Evolutionary conservation across 495 filamentous ascomycete genomes (phyloP), one percentile per base, ranked within the genome.

Genomic region (Barbatosphaeria neglecta): DNA sequence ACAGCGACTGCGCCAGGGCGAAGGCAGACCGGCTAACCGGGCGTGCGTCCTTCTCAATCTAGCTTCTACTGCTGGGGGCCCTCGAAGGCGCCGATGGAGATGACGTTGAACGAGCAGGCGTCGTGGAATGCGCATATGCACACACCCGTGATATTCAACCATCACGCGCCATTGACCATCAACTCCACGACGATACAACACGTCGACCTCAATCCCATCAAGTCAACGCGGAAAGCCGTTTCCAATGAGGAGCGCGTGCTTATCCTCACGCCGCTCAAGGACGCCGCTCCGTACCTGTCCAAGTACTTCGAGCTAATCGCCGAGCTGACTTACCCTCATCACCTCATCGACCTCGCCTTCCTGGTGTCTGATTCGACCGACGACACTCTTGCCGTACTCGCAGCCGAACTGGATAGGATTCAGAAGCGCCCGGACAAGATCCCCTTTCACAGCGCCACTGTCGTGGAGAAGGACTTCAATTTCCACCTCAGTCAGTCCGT

Each of bases 31-130:
- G 6, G 22, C 39, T 41, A 23, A 41, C 39, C 11, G 7, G 20
- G 22, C 4, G 11, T 23, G 4, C 20, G 4, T 15, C 22, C 22
- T 18, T 25, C 46, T 23, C 37, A 3, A 45, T 35, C 39, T 61
- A 96, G 93, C 65, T 97, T 94, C 64, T 95, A 94, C 68, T 98
- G 92, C 72, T 98, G 85, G 74, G 92, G 92, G 11, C 90, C 92
- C 8, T 75, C 84, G 10, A 95, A 90, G 69, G 74, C 92, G 11
- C 92, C 92, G 41, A 93, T 93, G 83, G 80, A 90, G 35, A 95
- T 98, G 86, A 77, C 81, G 25, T 67, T 83, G 20, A 94, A 95
- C 56, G 92, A 97, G 58, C 84, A 93, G 65, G 79, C 78, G 40
- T 77, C 83, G 48, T 98, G 92, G 92, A 82, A 85, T 50, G 77